Base-by-base conservation (phyloP, 495 filamentous ascomycete genomes). In the Podospora pseudopauciseta region DNA sequence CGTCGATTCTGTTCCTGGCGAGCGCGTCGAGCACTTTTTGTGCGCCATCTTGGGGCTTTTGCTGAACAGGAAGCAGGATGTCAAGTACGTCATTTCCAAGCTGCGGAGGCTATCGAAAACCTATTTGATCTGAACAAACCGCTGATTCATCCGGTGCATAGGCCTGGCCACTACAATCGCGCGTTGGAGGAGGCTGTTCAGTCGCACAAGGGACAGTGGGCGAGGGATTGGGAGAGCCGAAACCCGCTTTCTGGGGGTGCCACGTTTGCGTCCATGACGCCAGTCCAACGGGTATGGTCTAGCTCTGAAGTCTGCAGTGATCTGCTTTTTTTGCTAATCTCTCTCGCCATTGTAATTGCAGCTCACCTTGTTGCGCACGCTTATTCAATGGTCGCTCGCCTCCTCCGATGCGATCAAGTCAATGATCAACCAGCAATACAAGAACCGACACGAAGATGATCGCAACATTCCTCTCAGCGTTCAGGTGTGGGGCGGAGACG, bases 21-120 rank as follows among this genome's bases (percentile, higher is more conserved):
- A 95, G 75, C 88, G 91, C 71, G 89, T 94, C 39, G 94, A 97
- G 80, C 85, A 88, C 72, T 86, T 99, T 58, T 82, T 99, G 39
- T 98, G 96, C 84, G 92, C 92, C 72, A 81, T 99, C 58, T 79
- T 99, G 23, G 87, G 92, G 32, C 82, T 98, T 75, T 86, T 97
- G 64, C 84, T 98, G 70, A 99, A 99, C 75, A 88, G 95, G 73
- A 98, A 98, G 84, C 97, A 99, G 75, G 91, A 95, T 82, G 91
- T 98, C 73, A 96, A 98, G 95, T 99, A 87, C 80, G 93, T 83
- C 27, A 26, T 18, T n/a, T n/a, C 1, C 53, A 5, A 30, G 27
- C 1, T 44, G 1, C 5, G 28, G 19, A 27, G 27, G 27, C 13
- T 11, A 15, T 9, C 30, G n/a, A 9, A 30, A 20, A 56, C 15